Base-by-base conservation (phyloP, 2,329 filamentous ascomycete species). In the Colletotrichum agaves region DNA sequence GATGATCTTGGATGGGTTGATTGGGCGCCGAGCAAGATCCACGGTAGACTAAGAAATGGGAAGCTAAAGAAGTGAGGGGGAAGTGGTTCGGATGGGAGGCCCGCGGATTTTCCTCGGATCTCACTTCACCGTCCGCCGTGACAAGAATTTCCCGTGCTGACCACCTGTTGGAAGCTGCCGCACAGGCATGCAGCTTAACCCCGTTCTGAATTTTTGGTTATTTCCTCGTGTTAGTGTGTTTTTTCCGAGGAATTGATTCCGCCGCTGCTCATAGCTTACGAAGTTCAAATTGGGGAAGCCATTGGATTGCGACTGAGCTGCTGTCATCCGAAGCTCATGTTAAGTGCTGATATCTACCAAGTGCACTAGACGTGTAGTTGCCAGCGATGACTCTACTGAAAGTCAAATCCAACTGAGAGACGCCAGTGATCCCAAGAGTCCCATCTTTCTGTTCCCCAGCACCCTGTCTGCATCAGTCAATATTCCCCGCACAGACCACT, bases 91-190 rank as follows among this genome's bases (percentile, higher is more conserved):
- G 55, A 41, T 39, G 12, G 11, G 27, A 6, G 56, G 56, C 21
- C 58, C 58, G 46, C 43, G 58, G 58, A 61, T 61, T 33, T 52
- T 61, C 58, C 46, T 52, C 58, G 58, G 58, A 61, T 61, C 58
- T 46, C 27, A 37, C 35, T 52, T 52, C 49, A 52, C 23, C 23
- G 27, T 27, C 23, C 23, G 23, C 23, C 3, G 23, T 27, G 23
- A 27, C 1, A 1, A 27, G 23, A 27, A 27, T 27, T 27, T 27
- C 5, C 23, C 5, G 23, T 39, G 50, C 50, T 53, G 33, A 53
- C 50, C 50, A 53, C 50, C 13, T n/a, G n/a, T 33, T 15, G 35
- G 33, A 19, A 4, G 1, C 17, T 6, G 31, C 11, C 21, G 50
- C n/a, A 11, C 6, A 31, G 50, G 17, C 19, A 53, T 39, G 50